Base-by-base conservation (phyloP, 108 stramenopile species). In the Bacterosira constricta region DNA sequence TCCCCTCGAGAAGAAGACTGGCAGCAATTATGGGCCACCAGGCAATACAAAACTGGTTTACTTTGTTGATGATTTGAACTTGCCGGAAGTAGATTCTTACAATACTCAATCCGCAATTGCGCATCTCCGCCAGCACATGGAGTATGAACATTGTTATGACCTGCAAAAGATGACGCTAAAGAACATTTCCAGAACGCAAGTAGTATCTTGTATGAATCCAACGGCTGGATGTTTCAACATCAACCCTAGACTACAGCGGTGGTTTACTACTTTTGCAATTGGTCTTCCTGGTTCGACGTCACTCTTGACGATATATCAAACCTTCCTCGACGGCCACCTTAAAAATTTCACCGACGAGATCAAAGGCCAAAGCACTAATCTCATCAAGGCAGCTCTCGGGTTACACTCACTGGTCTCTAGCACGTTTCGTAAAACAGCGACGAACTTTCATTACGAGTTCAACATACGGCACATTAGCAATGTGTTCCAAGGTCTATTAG, bases 361-460 rank as follows among this genome's bases (percentile, higher is more conserved):
- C 32, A 57, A 62, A 64, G 54, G 45, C 11, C 79, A 85, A 11
- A 80, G 54, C 45, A 65, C 55, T 37, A 69, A 63, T 63, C 13
- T 84, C 31, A 77, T 82, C 73, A 89, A 83, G 51, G 85, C 71
- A 23, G 83, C 81, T 42, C 63, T 82, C 47, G 81, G 69, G 6
- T 55, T 84, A 32, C 88, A 81, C 41, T 52, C 42, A 9, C 31
- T 75, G 36, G 88, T 87, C 31, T 57, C 69, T 17, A 63, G 44
- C 52, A 82, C 63, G 20, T 92, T 88, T 71, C 68, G 82, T 7
- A 92, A 88, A 56, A 88, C 90, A 8, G 88, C 88, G 25, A 58
- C 75, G 23, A 88, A 88, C 53, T 88, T 89, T 75, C 88, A 89
- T 77, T 92, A 92, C 77, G 88, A 89, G 59, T 92, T 92, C 83